Percentiles rank a stretch among this genome's conserved stretches.
Evolutionary conservation across 163 green algal genomes (phyloP).

Genomic region (Coccomyxa subellipsoidea): DNA sequence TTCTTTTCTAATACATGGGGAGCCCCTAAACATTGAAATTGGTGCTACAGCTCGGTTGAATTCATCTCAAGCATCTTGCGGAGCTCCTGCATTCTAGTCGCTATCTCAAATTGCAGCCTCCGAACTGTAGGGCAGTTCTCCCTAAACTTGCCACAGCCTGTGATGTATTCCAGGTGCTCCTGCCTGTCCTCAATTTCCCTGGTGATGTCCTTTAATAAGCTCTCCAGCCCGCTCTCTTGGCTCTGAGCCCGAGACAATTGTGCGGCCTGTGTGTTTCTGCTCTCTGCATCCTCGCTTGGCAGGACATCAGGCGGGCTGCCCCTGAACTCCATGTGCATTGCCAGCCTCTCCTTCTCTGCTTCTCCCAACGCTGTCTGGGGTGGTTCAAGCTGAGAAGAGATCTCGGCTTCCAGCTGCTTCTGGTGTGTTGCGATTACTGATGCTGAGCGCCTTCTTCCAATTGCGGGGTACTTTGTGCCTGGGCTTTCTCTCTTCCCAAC

Average conservation of each 20-base stretch:
- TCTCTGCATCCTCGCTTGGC: not conserved
- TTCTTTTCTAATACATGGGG: too few relatives aligned
- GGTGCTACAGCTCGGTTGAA: not conserved
- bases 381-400: not conserved
- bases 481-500: not conserved
- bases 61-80: not conserved
- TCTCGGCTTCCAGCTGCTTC: not conserved
- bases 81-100: not conserved
- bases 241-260: too few relatives aligned
- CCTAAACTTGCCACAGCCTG: not conserved
- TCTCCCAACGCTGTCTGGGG: not conserved
- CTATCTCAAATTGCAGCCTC: not conserved
- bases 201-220: not conserved
- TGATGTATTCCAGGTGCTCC: not conserved
- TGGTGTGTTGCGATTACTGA: not conserved
- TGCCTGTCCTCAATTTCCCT: not conserved
- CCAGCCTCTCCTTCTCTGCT: not conserved
- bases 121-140: not conserved
- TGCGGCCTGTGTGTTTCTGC: not conserved
- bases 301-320: not conserved
- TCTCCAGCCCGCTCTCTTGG: not conserved
- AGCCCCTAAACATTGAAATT: not conserved
- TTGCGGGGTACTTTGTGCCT: not conserved
- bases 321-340: not conserved
- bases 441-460: not conserved